Conservation (phyloP, 1,284 basidiomycete genomes). For the Takashimella koratensis region DNA sequence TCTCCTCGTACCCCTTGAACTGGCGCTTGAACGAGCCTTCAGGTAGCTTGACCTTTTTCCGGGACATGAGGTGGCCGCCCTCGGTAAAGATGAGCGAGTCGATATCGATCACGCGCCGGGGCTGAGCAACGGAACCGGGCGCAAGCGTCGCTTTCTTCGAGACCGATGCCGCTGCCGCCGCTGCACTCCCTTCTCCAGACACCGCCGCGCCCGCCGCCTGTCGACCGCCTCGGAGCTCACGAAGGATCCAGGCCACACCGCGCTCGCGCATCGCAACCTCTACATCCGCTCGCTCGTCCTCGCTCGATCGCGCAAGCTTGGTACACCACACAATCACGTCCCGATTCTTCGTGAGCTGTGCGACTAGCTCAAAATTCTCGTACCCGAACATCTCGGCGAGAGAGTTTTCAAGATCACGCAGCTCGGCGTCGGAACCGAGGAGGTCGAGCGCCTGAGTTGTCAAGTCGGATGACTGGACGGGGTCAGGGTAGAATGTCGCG, state of each 20-base stretch:
- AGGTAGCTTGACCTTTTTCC: constrained; percentile 96
- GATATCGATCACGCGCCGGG: constrained; percentile 81
- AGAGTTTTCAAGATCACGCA: constrained; percentile 94
- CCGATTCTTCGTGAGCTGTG: constrained; percentile 88
- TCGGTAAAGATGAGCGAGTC: constrained; percentile 94
- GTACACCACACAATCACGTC: constrained; percentile 99
- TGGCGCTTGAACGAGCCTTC: constrained; percentile 97
- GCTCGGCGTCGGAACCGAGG: constrained; percentile 80
- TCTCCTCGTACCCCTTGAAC: constrained; percentile 97
- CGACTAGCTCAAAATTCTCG: constrained; percentile 82
- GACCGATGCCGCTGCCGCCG: constrained; percentile 54
- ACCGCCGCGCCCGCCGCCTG: constrained; percentile 51
- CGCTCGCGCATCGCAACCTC: constrained; percentile 99
- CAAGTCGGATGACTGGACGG: constrained; percentile 90
- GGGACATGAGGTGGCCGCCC: constrained; percentile 94
- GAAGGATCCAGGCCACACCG: constrained; percentile 91
- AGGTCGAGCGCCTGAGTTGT: constrained; percentile 80
- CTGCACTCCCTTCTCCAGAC: constrained; percentile 28
- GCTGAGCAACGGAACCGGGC: constrained; percentile 81
- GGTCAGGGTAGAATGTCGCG: constrained; percentile 84
- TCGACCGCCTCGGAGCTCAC: constrained; percentile 76
- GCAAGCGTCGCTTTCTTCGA: constrained; percentile 85
- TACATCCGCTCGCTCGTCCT: constrained; percentile 86
- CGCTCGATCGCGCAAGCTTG: constrained; percentile 83
- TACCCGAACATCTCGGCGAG: constrained; percentile 98